Evolutionary conservation across 768 basidiomycete genomes (phyloP), one percentile per base, ranked within the genome.

Genomic region (Clitopilus passeckerianus): DNA sequence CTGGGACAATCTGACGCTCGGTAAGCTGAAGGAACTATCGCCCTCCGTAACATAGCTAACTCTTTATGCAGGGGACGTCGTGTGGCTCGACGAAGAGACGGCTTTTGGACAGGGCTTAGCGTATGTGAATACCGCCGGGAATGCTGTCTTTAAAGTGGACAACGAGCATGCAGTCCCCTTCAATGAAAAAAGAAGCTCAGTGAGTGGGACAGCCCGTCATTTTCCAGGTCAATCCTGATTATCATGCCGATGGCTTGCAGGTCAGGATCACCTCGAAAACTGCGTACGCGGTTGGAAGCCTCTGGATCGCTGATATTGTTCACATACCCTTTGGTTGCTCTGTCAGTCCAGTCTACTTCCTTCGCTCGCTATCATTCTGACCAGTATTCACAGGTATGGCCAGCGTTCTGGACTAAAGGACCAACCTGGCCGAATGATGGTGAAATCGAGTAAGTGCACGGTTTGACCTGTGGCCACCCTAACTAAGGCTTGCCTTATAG

Each of bases 71-170:
- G 89, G 88, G 37, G 84, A 89, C 64, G 86, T 84, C 16, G 82
- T 81, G 43, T 90, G 80, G 75, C 74, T 86, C 16, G 77, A 80
- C 63, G 67, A 74, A 57, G 69, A 74, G 1, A 73, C 75, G 20
- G 87, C 86, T 0, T 69, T 71, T 10, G 67, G 74, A 6, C 74
- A 81, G 60, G 66, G 75, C 1, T 75, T 92, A 18, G 83, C 85
- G 5, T 90, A 81, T 64, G 68, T 89, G 63, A 86, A 88, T 62
- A 65, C 65, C 44, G 78, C 78, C 1, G 85, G 88, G 6, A 83
- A 86, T 58, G 86, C 85, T 5, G 78, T 94, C 61, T 75, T 94
- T 54, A 85, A 80, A 65, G 90, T 93, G 6, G 91, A 93, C 75
- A 90, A 91, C 66, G 71, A 73, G 7, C 84, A 83, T 10, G 77